A percentile compares a stretch with the other conserved stretches of the same genome.
phyloP scores from a whole-genome alignment of 2,329 filamentous ascomycete species.

The Penicillium sp. region DNA sequence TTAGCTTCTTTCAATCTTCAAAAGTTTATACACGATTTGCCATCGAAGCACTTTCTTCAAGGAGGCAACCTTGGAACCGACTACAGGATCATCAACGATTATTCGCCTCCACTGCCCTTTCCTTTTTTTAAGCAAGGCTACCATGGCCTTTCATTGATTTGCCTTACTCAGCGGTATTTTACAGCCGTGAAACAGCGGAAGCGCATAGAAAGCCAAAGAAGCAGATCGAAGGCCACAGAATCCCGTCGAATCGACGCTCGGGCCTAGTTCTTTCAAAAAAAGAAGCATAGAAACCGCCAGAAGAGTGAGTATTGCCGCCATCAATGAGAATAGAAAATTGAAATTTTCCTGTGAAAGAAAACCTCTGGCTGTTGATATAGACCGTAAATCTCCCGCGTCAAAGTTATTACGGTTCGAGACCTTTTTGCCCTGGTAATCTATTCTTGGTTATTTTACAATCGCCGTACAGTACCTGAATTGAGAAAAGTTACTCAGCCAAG shows the following conservation, averaged over 20 bases:
- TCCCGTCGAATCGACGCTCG: conserved; percentile 27
- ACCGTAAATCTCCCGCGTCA: neutral
- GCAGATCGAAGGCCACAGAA: conserved; percentile 35
- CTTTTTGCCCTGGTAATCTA: conserved; percentile 4
- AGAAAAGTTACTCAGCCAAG: conserved; percentile 25
- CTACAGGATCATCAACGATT: neutral
- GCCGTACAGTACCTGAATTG: conserved; percentile 20
- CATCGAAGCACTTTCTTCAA: neutral
- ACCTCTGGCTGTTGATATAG: neutral
- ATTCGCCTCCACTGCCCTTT: neutral
- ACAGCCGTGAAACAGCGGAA: conserved; percentile 7
- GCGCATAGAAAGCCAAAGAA: conserved; percentile 28
- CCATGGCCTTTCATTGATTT: neutral
- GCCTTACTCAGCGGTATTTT: conserved; percentile 15
- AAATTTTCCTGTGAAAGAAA: neutral
- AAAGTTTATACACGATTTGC: neutral
- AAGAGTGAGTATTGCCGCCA: conserved; percentile 1
- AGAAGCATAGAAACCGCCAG: conserved; percentile 16
- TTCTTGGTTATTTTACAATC: conserved; percentile 13
- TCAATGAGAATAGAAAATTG: neutral
- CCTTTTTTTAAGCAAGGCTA: neutral
- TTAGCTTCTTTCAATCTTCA: neutral
- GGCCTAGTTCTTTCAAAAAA: conserved; percentile 19
- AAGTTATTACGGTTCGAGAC: neutral
- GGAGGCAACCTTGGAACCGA: neutral